phyloP scores from a whole-genome alignment of 208 protist species.

The Trypanosoma scelopori region DNA sequence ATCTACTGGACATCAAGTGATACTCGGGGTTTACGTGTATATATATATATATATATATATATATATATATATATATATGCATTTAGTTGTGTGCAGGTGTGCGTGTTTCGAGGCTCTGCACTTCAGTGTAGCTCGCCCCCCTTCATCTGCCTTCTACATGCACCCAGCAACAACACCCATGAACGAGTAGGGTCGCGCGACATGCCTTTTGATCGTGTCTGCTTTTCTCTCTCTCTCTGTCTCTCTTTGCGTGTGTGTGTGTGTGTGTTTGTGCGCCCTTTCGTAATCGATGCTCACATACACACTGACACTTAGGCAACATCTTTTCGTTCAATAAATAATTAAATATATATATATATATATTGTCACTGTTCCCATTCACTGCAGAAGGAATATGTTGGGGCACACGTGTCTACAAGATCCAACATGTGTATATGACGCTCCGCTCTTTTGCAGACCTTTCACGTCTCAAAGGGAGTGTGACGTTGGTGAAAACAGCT shows the following conservation, averaged over 20 bases:
- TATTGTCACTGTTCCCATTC: too few species aligned
- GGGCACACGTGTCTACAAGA: neutral
- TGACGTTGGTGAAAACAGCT: neutral
- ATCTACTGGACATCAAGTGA: too few species aligned
- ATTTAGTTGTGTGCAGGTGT: neutral
- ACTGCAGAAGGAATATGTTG: too few species aligned
- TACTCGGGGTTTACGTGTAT: neutral
- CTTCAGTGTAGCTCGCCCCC: too few species aligned
- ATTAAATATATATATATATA: too few species aligned
- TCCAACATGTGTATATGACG: neutral
- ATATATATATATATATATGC: slow-evolving; percentile 10
- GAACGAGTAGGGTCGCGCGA: too few species aligned
- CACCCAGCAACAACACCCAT: too few species aligned
- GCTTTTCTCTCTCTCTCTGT: slow-evolving; percentile 1
- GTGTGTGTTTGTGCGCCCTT: neutral
- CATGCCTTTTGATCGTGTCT: neutral
- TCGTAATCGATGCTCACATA: too few species aligned
- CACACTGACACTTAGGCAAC: too few species aligned
- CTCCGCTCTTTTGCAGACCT: neutral
- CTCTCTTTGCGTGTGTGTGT: neutral
- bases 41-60: neutral
- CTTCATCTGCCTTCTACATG: too few species aligned
- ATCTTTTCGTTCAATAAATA: too few species aligned
- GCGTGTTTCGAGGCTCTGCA: too few species aligned
- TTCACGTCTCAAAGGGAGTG: neutral